Percentiles rank a stretch among this genome's conserved stretches.
These are phyloP conservation scores for Metschnikowia similis DNA, from an alignment of 805 yeast genomes.

Conservation along the genomic window DNA sequence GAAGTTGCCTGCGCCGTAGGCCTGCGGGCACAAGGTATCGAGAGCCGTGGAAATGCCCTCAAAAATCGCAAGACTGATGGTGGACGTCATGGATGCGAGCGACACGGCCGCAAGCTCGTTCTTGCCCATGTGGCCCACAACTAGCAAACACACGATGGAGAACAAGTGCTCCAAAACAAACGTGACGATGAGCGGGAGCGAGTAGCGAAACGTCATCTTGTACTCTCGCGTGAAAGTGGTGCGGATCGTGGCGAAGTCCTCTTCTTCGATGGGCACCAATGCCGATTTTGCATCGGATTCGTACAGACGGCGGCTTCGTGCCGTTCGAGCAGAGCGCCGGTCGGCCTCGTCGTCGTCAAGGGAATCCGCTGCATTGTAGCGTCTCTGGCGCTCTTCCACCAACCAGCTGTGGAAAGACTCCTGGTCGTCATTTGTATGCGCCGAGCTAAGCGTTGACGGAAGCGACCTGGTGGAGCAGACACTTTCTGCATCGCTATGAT, in stretches of 20 bases:
- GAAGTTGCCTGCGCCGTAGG: constrained; percentile 41
- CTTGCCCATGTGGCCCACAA: constrained; percentile 44
- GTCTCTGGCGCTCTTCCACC: constrained; percentile 38
- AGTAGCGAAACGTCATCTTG: constrained; percentile 26
- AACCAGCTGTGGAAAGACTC: constrained; percentile 43
- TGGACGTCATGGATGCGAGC: constrained; percentile 41
- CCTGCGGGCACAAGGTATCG: constrained; percentile 44
- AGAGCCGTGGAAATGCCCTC: constrained; percentile 46
- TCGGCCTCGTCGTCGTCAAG: constrained; percentile 11
- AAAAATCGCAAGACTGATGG: constrained; percentile 41
- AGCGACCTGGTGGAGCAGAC: constrained; percentile 38
- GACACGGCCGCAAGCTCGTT: constrained; percentile 45
- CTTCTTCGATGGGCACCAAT: constrained; percentile 15
- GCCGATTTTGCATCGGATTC: constrained; percentile 8
- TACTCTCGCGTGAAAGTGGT: constrained; percentile 28
- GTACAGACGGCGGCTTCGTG: constrained; percentile 1
- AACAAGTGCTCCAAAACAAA: constrained; percentile 42
- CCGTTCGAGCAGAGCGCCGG: constrained; percentile 2
- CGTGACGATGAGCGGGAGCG: constrained; percentile 39
- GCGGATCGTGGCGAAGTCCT: constrained; percentile 30
- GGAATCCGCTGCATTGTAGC: constrained; percentile 23
- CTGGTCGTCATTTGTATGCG: constrained; percentile 32
- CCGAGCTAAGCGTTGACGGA: constrained; percentile 38
- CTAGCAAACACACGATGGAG: constrained; percentile 39
- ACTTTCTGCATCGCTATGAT: constrained; percentile 37